phyloP scores from a whole-genome alignment of 2,329 filamentous ascomycete species.

The Akanthomyces muscarius region DNA sequence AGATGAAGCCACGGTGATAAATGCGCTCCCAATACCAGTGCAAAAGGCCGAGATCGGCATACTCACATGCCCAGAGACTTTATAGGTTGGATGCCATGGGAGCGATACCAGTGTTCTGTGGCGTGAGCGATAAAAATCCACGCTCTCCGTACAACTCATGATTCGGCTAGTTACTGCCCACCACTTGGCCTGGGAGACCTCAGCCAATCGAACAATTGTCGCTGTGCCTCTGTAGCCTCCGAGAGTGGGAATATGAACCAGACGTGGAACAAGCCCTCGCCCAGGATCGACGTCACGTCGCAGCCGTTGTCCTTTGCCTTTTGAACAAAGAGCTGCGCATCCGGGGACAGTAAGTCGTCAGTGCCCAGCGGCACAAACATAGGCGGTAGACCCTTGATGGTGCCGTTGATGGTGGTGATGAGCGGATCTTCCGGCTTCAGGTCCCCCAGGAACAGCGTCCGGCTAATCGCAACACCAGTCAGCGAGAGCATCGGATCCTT shows the following conservation, averaged over 20 bases:
- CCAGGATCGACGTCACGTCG: neutral
- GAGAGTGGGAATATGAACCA: constrained; percentile 19
- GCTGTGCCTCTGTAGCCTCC: constrained; percentile 28
- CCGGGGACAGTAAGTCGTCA: neutral
- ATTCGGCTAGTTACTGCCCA: neutral
- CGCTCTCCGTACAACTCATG: neutral
- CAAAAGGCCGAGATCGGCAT: neutral
- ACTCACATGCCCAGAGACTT: neutral
- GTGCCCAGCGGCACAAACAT: neutral
- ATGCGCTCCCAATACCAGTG: neutral
- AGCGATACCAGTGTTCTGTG: neutral
- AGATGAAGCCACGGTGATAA: neutral
- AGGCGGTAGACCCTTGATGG: neutral
- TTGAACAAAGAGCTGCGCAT: neutral
- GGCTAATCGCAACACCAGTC: neutral
- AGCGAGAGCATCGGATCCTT: constrained; percentile 20
- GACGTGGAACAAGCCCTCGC: neutral
- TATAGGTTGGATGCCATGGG: neutral
- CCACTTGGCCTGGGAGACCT: neutral
- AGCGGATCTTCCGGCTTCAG: neutral
- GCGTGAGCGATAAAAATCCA: too few relatives aligned
- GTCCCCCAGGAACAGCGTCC: neutral
- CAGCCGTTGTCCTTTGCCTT: neutral
- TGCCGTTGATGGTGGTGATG: neutral
- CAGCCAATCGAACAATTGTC: constrained; percentile 28